Conservation (phyloP, 352 stramenopile genomes). For the Pythium folliculosum region DNA sequence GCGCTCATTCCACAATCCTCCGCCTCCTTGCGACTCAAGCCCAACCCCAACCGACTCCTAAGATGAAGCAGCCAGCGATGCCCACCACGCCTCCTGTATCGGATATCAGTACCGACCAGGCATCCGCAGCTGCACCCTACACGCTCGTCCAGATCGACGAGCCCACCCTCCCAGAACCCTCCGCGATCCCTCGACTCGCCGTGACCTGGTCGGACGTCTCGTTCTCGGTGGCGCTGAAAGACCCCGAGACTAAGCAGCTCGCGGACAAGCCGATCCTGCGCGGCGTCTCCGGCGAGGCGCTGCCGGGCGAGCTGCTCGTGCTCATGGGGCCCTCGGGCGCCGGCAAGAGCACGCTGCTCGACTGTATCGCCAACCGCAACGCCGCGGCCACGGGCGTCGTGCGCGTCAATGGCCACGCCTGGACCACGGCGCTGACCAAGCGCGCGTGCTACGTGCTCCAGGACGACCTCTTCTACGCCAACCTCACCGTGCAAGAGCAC, state of each 20-base stretch:
- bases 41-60: too few species aligned
- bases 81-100: too few species aligned
- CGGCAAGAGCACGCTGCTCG: constrained; percentile 53
- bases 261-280: constrained; percentile 1
- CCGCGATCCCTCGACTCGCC: too few species aligned
- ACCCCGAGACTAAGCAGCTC: neutral
- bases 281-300: constrained; percentile 24
- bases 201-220: too few species aligned
- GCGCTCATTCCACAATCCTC: too few species aligned
- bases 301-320: constrained; percentile 42
- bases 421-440: constrained; percentile 13
- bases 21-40: too few species aligned
- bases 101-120: too few species aligned
- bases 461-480: constrained; percentile 90
- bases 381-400: constrained; percentile 25
- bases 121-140: too few species aligned
- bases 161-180: too few species aligned
- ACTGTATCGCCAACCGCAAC: constrained; percentile 47
- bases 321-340: constrained; percentile 63
- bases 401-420: constrained; percentile 34
- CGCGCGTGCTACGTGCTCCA: constrained; percentile 83
- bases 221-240: too few species aligned
- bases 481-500: constrained; percentile 90
- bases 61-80: too few species aligned
- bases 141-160: too few species aligned